Conservation (phyloP, 331 rosid species). For the Dryas integrifolia region DNA sequence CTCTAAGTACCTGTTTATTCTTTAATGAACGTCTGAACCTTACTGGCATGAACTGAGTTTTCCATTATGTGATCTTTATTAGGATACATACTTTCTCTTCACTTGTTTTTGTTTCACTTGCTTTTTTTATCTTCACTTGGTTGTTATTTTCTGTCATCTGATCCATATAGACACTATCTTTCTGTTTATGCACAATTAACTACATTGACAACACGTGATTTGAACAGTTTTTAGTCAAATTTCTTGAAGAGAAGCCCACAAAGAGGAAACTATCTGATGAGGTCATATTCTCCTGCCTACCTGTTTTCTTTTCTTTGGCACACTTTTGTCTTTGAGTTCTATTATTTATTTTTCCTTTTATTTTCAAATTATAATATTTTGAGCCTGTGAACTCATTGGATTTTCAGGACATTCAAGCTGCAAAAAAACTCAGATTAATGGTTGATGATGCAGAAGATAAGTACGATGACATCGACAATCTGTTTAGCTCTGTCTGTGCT, state of each 20-base stretch:
- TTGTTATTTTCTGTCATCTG: background rate
- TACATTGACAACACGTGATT: conserved; percentile 12
- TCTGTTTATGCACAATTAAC: background rate
- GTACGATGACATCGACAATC: conserved; percentile 35
- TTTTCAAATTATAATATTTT: background rate
- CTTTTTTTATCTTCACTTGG: background rate
- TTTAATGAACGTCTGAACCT: background rate
- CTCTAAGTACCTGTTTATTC: background rate
- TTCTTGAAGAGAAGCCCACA: conserved; percentile 42
- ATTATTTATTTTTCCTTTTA: background rate
- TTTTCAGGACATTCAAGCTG: conserved; percentile 51
- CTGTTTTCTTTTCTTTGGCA: conserved; percentile 22
- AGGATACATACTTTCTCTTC: background rate
- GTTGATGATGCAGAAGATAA: conserved; percentile 45
- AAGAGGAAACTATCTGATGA: conserved; percentile 36
- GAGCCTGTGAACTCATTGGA: conserved; percentile 1
- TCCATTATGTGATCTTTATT: background rate
- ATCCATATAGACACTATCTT: background rate
- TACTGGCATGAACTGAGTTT: background rate
- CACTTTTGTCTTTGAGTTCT: background rate
- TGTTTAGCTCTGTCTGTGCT: conserved; percentile 73
- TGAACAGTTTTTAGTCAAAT: conserved; percentile 52
- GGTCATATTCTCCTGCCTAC: conserved; percentile 34
- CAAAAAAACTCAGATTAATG: conserved; percentile 43
- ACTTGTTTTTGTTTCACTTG: background rate